Percentiles rank a stretch among this genome's conserved stretches.
Conservation (phyloP, 2,329 filamentous ascomycete genomes). For the Pseudocercospora ulei region DNA sequence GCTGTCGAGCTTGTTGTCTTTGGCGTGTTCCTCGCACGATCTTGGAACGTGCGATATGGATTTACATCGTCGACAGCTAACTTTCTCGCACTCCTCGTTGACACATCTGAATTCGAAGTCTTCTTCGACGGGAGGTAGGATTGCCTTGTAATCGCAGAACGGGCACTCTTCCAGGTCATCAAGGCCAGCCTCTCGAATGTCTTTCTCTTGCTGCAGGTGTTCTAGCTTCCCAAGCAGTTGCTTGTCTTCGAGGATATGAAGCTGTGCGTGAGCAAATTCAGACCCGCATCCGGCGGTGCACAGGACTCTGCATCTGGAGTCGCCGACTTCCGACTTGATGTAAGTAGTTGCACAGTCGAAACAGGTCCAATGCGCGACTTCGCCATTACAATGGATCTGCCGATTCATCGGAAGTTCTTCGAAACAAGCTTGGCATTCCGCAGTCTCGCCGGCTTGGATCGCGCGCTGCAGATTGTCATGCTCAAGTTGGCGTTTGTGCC, state of each 20-base stretch:
- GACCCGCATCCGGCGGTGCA: constrained; percentile 59
- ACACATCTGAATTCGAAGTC: constrained; percentile 66
- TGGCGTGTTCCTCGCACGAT: constrained; percentile 56
- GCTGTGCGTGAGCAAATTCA: constrained; percentile 50
- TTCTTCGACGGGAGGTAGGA: constrained; percentile 56
- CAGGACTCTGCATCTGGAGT: constrained; percentile 55
- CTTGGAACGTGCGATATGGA: constrained; percentile 60
- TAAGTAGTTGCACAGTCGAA: constrained; percentile 53
- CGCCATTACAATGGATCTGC: constrained; percentile 57
- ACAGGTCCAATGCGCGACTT: constrained; percentile 58
- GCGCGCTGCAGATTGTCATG: constrained; percentile 33
- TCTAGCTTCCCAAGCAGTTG: constrained; percentile 55
- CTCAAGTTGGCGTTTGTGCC: constrained; percentile 29
- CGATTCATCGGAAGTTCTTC: constrained; percentile 55
- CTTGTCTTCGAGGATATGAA: constrained; percentile 49
- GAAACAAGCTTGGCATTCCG: constrained; percentile 60
- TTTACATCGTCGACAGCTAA: constrained; percentile 51
- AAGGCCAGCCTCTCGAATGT: constrained; percentile 58
- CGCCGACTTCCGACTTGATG: constrained; percentile 59
- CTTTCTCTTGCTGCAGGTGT: constrained; percentile 59
- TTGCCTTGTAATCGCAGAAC: constrained; percentile 71
- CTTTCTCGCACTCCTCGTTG: constrained; percentile 53
- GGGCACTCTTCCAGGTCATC: constrained; percentile 67
- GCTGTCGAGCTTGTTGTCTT: constrained; percentile 51
- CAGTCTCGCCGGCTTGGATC: constrained; percentile 42